phyloP scores from a whole-genome alignment of 2,329 filamentous ascomycete genomes.

The Clarireedia homoeocarpa region DNA sequence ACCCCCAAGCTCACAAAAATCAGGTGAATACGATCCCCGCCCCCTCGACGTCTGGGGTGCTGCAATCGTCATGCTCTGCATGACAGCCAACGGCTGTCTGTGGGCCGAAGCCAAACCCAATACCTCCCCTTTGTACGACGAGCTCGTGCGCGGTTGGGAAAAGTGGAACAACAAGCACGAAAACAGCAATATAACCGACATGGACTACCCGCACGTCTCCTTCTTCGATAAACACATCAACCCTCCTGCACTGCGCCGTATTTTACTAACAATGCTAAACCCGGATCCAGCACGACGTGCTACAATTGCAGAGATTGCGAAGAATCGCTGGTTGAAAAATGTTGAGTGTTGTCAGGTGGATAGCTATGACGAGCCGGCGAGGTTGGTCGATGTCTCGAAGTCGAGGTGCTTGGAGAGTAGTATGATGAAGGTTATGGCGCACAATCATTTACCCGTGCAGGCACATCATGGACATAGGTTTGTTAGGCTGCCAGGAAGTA shows the following conservation, averaged over 20 bases:
- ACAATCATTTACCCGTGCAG: too few species aligned
- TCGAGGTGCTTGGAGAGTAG: constrained; percentile 11
- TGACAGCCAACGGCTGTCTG: constrained; percentile 63
- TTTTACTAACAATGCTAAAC: constrained; percentile 76
- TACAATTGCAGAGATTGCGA: constrained; percentile 59
- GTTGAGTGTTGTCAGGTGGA: constrained; percentile 76
- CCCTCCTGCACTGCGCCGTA: constrained; percentile 58
- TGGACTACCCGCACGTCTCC: constrained; percentile 56
- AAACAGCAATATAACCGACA: constrained; percentile 42
- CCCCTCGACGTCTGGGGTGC: constrained; percentile 81
- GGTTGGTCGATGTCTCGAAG: constrained; percentile 51
- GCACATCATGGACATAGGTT: too few species aligned
- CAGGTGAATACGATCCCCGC: constrained; percentile 61
- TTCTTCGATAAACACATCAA: constrained; percentile 59
- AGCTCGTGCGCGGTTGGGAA: constrained; percentile 60
- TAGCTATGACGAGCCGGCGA: constrained; percentile 53
- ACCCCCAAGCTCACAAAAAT: constrained; percentile 6
- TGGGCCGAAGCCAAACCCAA: constrained; percentile 61
- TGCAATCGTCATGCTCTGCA: constrained; percentile 73
- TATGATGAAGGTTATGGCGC: too few species aligned
- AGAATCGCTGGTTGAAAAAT: constrained; percentile 63
- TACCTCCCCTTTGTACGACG: constrained; percentile 48
- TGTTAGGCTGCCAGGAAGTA: too few species aligned
- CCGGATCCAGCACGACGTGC: constrained; percentile 66
- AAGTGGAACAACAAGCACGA: constrained; percentile 53